Evolutionary conservation across 768 basidiomycete genomes (phyloP).

Genomic region (Dacryopinax spathularia): DNA sequence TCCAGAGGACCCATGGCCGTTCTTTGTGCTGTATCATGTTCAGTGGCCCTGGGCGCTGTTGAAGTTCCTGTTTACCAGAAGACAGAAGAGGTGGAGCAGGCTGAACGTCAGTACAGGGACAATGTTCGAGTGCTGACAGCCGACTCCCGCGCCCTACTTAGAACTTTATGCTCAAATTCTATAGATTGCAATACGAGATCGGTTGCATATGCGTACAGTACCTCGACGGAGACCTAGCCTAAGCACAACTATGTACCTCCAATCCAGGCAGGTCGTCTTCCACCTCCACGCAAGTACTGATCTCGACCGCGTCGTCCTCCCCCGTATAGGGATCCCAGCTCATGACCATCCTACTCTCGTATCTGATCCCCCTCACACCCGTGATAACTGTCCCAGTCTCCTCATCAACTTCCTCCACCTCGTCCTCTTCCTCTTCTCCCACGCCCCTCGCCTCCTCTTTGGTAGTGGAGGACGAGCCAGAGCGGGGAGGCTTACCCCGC

Average conservation of each 20-base stretch:
- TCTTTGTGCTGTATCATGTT: slow-evolving; percentile 22
- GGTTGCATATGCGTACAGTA: too few species aligned
- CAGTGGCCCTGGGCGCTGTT: slow-evolving; percentile 19
- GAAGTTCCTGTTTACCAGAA: slow-evolving; percentile 5
- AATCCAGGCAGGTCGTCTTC: not conserved
- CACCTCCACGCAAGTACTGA: slow-evolving; percentile 5
- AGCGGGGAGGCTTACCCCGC: slow-evolving; percentile 20
- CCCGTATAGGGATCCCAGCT: slow-evolving; percentile 23
- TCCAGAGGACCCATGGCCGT: slow-evolving; percentile 23
- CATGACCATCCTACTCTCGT: slow-evolving; percentile 20
- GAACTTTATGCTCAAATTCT: too few species aligned
- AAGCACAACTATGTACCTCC: too few species aligned
- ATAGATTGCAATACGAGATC: too few species aligned
- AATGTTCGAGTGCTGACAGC: slow-evolving; percentile 9
- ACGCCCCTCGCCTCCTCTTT: slow-evolving; percentile 16
- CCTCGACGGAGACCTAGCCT: too few species aligned
- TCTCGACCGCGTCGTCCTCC: slow-evolving; percentile 22
- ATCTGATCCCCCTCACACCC: slow-evolving; percentile 19
- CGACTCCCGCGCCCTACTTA: not conserved
- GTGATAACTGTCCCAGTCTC: slow-evolving; percentile 19
- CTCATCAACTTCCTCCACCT: slow-evolving; percentile 14
- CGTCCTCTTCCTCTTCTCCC: slow-evolving; percentile 15
- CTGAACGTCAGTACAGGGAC: slow-evolving; percentile 13
- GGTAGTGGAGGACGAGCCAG: too few species aligned
- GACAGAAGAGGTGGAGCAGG: slow-evolving; percentile 8